Percentiles rank a stretch among this genome's conserved stretches.
These are phyloP conservation scores for Lipomyces sp. DNA, from an alignment of 805 yeast species.

Conservation along the genomic window DNA sequence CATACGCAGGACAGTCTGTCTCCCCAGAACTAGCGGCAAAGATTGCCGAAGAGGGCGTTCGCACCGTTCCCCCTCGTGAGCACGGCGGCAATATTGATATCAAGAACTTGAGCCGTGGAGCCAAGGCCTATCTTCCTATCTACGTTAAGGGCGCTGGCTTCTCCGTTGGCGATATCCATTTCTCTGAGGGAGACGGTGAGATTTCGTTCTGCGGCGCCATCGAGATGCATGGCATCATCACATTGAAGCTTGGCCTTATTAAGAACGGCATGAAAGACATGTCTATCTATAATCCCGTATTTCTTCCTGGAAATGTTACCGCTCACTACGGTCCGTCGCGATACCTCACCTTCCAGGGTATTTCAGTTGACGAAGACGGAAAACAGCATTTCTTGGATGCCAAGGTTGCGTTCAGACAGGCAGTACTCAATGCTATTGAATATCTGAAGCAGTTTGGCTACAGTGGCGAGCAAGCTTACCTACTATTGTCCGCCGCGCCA, in stretches of 20 bases:
- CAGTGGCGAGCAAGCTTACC: constrained; percentile 50
- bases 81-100: constrained; percentile 56
- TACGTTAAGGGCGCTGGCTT: constrained; percentile 49
- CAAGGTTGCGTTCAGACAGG: constrained; percentile 51
- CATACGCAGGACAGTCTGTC: constrained; percentile 44
- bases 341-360: constrained; percentile 52
- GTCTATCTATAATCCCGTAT: constrained; percentile 47
- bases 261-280: constrained; percentile 45
- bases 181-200: constrained; percentile 57
- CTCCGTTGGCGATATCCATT: constrained; percentile 50
- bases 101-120: constrained; percentile 49
- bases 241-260: constrained; percentile 43
- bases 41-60: constrained; percentile 45
- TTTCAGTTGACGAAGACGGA: constrained; percentile 50
- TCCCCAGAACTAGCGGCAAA: constrained; percentile 35
- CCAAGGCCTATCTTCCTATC: constrained; percentile 49
- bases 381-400: constrained; percentile 47
- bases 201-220: constrained; percentile 54
- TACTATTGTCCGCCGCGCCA: constrained; percentile 48
- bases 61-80: constrained; percentile 49
- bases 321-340: constrained; percentile 50
- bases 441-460: constrained; percentile 50
- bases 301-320: constrained; percentile 48
- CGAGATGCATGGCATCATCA: constrained; percentile 50
- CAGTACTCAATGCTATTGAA: constrained; percentile 50